Base-by-base conservation (phyloP, 352 stramenopile species). In the Pythium monospermum region DNA sequence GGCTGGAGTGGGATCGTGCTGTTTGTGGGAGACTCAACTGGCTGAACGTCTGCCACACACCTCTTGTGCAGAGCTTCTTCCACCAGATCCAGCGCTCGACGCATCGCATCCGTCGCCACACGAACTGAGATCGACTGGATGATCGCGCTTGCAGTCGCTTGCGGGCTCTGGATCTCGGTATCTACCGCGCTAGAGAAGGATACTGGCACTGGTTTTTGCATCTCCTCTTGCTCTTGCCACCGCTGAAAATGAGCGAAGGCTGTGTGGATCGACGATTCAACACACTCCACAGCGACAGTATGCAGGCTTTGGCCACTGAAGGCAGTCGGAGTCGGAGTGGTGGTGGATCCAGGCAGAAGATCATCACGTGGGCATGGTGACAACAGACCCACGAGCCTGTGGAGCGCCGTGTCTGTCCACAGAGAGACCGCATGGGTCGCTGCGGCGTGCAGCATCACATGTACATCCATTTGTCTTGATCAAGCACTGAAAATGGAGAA, bases 361-460 rank as follows among this genome's bases (percentile, higher is more conserved):
- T 42, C 36, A 28, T 10, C 21, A n/a, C n/a, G n/a, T n/a, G n/a
- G n/a, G n/a, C n/a, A n/a, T n/a, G n/a, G n/a, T n/a, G n/a, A n/a
- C n/a, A n/a, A n/a, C n/a, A n/a, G n/a, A n/a, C n/a, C n/a, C 13
- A 32, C 10, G 18, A 35, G 21, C 12, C 3, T 41, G 1, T 7
- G 48, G 27, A 55, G 37, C 18, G 48, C 48, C 1, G 41, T 12
- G 16, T 28, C 39, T 18, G 18, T 46, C 47, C 47, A 54, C 25
- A 18, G 25, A 16, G 28, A 21, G 1, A 54, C 47, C 3, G 36
- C 47, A 15, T 6, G 26, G 12, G 28, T 37, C 6, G 36, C 47
- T 1, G 35, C 27, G 10, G 38, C 47, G n/a, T 30, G 47, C 8
- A 25, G 13, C 11, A 26, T 8, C 8, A 22, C 33, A 37, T 7